phyloP scores from a whole-genome alignment of 805 yeast species.

The Suhomyces sp. region DNA sequence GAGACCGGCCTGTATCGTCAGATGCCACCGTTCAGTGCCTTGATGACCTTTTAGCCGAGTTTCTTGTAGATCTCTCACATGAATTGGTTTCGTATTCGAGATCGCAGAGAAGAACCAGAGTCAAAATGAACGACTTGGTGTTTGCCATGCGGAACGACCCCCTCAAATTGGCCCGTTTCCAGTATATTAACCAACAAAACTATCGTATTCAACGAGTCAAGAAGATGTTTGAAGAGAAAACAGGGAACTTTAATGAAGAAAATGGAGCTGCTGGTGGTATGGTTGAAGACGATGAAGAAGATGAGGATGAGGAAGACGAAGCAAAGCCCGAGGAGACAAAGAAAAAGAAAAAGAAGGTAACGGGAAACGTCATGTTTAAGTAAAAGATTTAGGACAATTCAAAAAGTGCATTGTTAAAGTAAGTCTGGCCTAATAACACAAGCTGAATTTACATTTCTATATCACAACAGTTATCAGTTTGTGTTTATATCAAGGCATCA shows the following conservation, averaged over 20 bases:
- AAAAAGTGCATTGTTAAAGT: too few relatives aligned
- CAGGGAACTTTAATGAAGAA: conserved; percentile 10
- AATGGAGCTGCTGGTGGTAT: conserved; percentile 5
- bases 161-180: conserved; percentile 37
- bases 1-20: conserved; percentile 40
- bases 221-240: conserved; percentile 37
- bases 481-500: too few relatives aligned
- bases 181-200: conserved; percentile 39
- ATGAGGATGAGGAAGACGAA: conserved; percentile 16
- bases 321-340: conserved; percentile 11
- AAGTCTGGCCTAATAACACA: too few relatives aligned
- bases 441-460: too few relatives aligned
- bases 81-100: conserved; percentile 32
- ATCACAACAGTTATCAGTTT: too few relatives aligned
- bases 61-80: conserved; percentile 32
- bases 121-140: conserved; percentile 42
- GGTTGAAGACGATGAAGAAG: conserved; percentile 13
- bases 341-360: conserved; percentile 22
- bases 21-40: conserved; percentile 38
- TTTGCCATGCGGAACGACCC: conserved; percentile 43
- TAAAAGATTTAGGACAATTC: not conserved
- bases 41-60: conserved; percentile 40
- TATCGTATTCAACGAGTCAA: conserved; percentile 37
- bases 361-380: conserved; percentile 7
- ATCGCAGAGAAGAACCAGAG: conserved; percentile 37